phyloP scores from a whole-genome alignment of 2,329 filamentous ascomycete genomes.

The Fusarium virguliforme region DNA sequence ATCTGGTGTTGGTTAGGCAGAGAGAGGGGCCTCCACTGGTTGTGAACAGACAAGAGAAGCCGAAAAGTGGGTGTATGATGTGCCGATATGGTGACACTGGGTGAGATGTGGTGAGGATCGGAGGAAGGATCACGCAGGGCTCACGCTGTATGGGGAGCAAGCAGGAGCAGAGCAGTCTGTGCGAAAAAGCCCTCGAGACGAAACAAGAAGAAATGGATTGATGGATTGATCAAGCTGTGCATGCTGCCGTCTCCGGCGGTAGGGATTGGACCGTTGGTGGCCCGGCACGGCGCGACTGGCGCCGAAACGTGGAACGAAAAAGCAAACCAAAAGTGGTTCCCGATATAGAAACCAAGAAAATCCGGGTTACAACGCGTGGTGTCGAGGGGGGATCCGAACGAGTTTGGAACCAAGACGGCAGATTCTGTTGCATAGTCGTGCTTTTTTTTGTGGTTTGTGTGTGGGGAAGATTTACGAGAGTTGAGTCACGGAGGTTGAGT shows the following conservation, averaged over 20 bases:
- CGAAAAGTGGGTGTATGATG: constrained; percentile 20
- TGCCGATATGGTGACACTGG: constrained; percentile 28
- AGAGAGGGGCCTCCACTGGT: background rate
- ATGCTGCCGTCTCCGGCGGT: background rate
- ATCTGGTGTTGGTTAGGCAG: constrained; percentile 9
- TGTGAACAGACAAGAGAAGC: background rate
- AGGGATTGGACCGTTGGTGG: constrained; percentile 5
- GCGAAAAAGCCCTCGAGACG: constrained; percentile 12
- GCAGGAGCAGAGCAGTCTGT: background rate
- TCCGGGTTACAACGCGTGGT: constrained; percentile 18
- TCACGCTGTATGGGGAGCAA: constrained; percentile 8
- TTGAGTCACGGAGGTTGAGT: background rate
- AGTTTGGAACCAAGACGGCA: constrained; percentile 18
- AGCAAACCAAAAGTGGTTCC: constrained; percentile 40
- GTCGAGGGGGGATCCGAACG: constrained; percentile 23
- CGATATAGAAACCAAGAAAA: constrained; percentile 31
- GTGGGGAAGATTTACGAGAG: constrained; percentile 25
- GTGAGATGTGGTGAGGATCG: constrained; percentile 45
- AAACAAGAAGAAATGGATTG: constrained; percentile 21
- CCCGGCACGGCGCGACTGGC: constrained; percentile 23
- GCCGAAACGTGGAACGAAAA: constrained; percentile 28
- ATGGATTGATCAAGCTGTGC: background rate
- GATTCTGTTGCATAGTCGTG: constrained; percentile 16
- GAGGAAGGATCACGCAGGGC: constrained; percentile 37
- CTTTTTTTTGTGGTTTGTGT: constrained; percentile 14